A percentile compares a stretch with the other conserved stretches of the same genome.
Conservation (phyloP, 306 rosid species). For the Morella rubra region DNA sequence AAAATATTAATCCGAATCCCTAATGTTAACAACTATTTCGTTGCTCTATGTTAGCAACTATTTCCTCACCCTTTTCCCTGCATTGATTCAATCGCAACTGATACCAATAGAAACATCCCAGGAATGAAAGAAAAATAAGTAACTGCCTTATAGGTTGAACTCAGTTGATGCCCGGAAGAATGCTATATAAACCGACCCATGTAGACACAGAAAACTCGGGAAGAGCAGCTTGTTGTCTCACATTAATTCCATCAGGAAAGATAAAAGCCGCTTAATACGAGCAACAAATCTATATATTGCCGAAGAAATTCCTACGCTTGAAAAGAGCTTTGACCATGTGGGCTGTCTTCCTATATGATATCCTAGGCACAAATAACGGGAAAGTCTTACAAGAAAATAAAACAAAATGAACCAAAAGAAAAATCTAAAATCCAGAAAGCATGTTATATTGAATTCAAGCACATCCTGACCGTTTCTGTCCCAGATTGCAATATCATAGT, state of each 20-base stretch:
- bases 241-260: not conserved
- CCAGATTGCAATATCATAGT: not conserved
- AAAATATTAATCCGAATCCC: not conserved
- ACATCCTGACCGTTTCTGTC: not conserved
- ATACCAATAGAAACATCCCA: not conserved
- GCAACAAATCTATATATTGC: not conserved
- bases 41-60: not conserved
- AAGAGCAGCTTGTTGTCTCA: not conserved
- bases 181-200: not conserved
- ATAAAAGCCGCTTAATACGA: not conserved
- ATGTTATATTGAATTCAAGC: not conserved
- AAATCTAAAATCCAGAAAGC: not conserved
- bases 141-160: not conserved
- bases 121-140: too few species aligned
- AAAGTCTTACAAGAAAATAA: not conserved
- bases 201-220: not conserved
- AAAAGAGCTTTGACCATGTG: not conserved
- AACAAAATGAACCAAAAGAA: not conserved
- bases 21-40: not conserved
- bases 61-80: not conserved
- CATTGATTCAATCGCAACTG: not conserved
- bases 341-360: not conserved
- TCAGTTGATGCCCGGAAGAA: not conserved
- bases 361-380: not conserved
- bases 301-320: not conserved